These are phyloP conservation scores for Leccinum subrobustum DNA, from an alignment of 1,284 basidiomycete genomes.

Conservation along the genomic window DNA sequence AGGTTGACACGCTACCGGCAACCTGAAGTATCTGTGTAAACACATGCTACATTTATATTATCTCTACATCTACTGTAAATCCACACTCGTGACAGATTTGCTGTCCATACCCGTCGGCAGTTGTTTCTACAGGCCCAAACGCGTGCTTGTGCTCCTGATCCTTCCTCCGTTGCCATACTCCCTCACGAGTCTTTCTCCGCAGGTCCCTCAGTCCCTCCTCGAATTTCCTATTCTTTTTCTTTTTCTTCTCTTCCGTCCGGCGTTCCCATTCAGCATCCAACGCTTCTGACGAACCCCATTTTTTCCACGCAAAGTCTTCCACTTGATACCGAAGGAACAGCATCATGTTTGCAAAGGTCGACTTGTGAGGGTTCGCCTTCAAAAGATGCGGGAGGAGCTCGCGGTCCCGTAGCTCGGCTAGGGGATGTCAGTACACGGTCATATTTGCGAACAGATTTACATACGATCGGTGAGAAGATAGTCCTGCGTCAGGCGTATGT, in stretches of 20 bases:
- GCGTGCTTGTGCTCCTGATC: slow-evolving; percentile 87
- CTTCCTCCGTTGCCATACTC: slow-evolving; percentile 83
- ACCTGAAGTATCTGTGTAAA: neutral
- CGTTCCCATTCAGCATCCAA: slow-evolving; percentile 88
- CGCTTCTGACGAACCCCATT: slow-evolving; percentile 94
- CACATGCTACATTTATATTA: slow-evolving; percentile 47
- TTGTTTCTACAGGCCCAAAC: slow-evolving; percentile 61
- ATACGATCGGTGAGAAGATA: slow-evolving; percentile 87
- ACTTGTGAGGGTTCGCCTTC: slow-evolving; percentile 95
- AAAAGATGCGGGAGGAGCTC: slow-evolving; percentile 92
- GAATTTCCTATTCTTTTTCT: slow-evolving; percentile 92
- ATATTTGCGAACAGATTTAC: slow-evolving; percentile 24
- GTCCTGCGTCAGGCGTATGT: slow-evolving; percentile 50
- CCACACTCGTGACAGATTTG: slow-evolving; percentile 87
- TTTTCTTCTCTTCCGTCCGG: slow-evolving; percentile 81
- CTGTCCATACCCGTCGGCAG: slow-evolving; percentile 51
- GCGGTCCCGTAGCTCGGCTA: slow-evolving; percentile 90
- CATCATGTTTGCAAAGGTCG: slow-evolving; percentile 97
- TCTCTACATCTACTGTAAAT: slow-evolving; percentile 84
- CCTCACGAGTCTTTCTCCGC: slow-evolving; percentile 82
- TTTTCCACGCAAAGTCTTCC: slow-evolving; percentile 95
- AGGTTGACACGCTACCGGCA: neutral
- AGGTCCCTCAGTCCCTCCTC: slow-evolving; percentile 83
- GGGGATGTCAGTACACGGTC: slow-evolving; percentile 1
- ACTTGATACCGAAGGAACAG: slow-evolving; percentile 77